Evolutionary conservation across 2,329 filamentous ascomycete species (phyloP), one percentile per base, ranked within the genome.

Genomic region (Zymoseptoria passerinii): DNA sequence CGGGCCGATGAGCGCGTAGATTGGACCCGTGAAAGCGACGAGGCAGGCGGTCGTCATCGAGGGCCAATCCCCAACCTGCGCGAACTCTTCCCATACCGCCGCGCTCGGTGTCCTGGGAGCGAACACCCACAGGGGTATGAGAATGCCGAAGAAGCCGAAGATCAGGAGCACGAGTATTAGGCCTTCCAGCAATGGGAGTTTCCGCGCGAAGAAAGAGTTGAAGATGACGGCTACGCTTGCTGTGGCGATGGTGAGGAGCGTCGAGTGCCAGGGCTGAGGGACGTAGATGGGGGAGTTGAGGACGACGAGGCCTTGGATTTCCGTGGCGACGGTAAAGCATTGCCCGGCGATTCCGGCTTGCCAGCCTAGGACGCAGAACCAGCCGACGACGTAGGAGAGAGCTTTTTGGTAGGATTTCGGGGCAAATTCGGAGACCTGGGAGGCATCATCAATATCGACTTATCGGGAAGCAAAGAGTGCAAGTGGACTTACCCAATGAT

Each of bases 231-330:
- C 62, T 7, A 66, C 64, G 10, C 53, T 52, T 4, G 55, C 61
- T 2, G 67, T 58, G 20, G 63, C 67, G 44, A 70, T 67, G 7
- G 66, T 68, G 28, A 80, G 62, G 56, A 79, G 67, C 2, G 76
- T 78, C 2, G 71, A 74, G 57, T 79, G 76, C 75, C 76, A 79
- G 57, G 70, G 61, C 54, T 77, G 66, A 1, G 73, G 71, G 1
- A 68, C 62, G 59, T 79, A 80, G 2, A 65, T 66, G 1, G 71
- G 69, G 53, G 77, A 66, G 59, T 78, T 78, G 29, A 80, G 65
- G 19, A 76, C 71, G 20, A 77, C 71, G 18, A 79, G 50, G n/a
- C 50, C 77, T 65, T 79, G 76, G 16, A 79, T 75, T 48, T 76
- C 74, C 4, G 71, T 74, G 2, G 74, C 77, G 6, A 74, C 75